These are phyloP conservation scores for Colletotrichum gloeosporioides DNA, from an alignment of 2,329 filamentous ascomycete genomes.

Conservation along the genomic window DNA sequence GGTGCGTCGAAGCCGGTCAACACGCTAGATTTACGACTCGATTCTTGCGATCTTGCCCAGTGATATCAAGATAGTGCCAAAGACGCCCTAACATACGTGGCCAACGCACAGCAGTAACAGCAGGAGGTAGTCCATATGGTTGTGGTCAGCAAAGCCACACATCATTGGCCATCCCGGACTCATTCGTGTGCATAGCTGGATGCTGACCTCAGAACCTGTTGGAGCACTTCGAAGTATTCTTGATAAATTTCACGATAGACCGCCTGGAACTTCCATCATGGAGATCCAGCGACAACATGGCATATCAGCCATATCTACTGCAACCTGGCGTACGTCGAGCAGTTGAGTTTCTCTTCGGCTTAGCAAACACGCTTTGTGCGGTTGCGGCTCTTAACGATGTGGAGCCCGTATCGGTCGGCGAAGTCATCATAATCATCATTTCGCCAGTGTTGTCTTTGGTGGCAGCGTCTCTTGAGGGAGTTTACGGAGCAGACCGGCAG, in stretches of 20 bases:
- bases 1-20: neutral
- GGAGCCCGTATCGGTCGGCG: neutral
- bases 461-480: neutral
- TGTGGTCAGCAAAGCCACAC: neutral
- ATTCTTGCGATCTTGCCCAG: rapidly evolving
- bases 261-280: neutral
- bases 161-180: neutral
- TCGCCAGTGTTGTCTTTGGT: neutral
- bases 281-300: neutral
- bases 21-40: rapidly evolving
- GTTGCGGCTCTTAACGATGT: neutral
- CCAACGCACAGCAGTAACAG: neutral
- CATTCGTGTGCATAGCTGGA: rapidly evolving
- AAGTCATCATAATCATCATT: neutral
- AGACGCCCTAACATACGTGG: neutral
- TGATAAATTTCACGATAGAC: neutral
- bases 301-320: neutral
- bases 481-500: neutral
- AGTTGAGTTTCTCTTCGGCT: neutral
- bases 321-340: neutral
- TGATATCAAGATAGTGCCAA: neutral
- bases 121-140: rapidly evolving
- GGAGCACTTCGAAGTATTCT: rapidly evolving
- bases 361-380: neutral
- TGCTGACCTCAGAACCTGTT: neutral